phyloP scores from a whole-genome alignment of 75 land plant species.

The Pseudotsuga menziesii region DNA sequence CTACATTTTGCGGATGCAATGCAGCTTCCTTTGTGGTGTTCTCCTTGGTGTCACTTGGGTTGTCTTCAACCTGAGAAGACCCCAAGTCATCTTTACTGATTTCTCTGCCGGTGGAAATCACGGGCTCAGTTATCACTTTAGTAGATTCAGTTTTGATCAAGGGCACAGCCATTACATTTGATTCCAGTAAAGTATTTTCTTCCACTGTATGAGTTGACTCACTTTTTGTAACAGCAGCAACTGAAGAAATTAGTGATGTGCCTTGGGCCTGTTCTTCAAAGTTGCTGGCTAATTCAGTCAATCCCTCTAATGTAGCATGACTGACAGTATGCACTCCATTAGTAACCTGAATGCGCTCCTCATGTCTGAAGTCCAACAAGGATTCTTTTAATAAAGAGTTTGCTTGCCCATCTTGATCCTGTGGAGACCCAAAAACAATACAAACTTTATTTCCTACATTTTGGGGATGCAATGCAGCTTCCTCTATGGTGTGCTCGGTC shows the following conservation, averaged over 20 bases:
- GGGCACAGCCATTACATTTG: neutral
- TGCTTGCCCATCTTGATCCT: neutral
- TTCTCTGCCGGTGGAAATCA: neutral
- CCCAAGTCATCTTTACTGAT: neutral
- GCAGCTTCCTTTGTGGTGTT: neutral
- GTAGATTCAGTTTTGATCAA: neutral
- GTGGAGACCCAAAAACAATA: neutral
- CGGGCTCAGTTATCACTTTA: too few relatives aligned
- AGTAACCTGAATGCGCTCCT: neutral
- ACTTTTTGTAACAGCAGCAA: neutral
- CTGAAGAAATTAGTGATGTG: neutral
- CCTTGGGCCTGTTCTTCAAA: neutral
- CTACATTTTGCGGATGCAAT: constrained; percentile 2
- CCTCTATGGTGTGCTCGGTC: too few relatives aligned
- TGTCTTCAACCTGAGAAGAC: neutral
- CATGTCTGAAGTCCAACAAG: neutral
- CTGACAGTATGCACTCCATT: neutral
- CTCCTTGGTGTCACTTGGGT: neutral
- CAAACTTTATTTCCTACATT: too few relatives aligned
- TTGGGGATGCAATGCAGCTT: too few relatives aligned
- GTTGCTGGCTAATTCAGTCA: neutral
- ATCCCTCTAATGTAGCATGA: neutral
- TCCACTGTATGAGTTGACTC: neutral
- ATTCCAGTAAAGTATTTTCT: neutral
- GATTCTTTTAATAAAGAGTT: neutral